Percentiles rank a stretch among this genome's conserved stretches.
These are phyloP conservation scores for Xylariaceae sp. DNA, from an alignment of 2,329 filamentous ascomycete genomes.

Conservation along the genomic window DNA sequence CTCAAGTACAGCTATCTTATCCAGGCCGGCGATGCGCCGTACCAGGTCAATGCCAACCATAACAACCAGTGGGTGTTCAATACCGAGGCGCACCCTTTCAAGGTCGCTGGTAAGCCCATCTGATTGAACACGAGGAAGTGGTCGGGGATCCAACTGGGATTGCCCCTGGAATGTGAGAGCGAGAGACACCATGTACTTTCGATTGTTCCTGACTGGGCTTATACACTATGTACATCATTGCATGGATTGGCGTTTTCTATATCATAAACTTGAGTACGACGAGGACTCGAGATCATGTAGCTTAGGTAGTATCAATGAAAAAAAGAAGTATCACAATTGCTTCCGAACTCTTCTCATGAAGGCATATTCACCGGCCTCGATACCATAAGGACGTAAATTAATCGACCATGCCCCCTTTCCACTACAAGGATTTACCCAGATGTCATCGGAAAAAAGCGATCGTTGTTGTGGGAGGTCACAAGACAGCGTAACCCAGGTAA, in stretches of 20 bases:
- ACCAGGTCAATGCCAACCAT: slow-evolving; percentile 43
- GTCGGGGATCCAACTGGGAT: neutral
- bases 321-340: too few relatives aligned
- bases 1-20: slow-evolving; percentile 80
- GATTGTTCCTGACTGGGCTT: neutral
- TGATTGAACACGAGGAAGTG: slow-evolving; percentile 13
- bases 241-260: slow-evolving; percentile 15
- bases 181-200: neutral
- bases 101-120: slow-evolving; percentile 27
- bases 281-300: neutral
- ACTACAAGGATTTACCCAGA: too few relatives aligned
- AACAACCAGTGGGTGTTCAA: slow-evolving; percentile 51
- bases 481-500: neutral
- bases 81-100: slow-evolving; percentile 36
- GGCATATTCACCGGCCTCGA: too few relatives aligned
- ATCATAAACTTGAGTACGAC: neutral
- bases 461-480: too few relatives aligned
- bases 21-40: slow-evolving; percentile 53
- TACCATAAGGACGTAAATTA: too few relatives aligned
- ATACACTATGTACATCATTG: slow-evolving; percentile 3
- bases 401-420: too few relatives aligned
- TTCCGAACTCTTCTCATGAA: too few relatives aligned
- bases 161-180: neutral
- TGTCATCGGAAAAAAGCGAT: too few relatives aligned
- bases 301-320: too few relatives aligned